These are phyloP conservation scores for Cystofilobasidium bisporidii DNA, from an alignment of 768 basidiomycete genomes.

Conservation along the genomic window DNA sequence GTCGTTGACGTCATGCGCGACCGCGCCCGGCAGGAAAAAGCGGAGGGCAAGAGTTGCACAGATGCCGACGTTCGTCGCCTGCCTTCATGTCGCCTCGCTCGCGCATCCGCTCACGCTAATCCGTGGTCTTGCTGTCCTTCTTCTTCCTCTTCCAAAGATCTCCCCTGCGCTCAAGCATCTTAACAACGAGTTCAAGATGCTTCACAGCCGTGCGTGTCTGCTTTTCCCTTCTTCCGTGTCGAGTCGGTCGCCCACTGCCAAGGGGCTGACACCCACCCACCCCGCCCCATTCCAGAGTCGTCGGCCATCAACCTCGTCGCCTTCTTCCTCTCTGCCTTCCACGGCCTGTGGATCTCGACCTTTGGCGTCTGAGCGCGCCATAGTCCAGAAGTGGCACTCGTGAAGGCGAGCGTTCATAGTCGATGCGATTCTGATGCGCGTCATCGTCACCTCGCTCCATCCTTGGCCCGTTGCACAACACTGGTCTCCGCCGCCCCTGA, in stretches of 20 bases:
- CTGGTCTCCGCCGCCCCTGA: too few species aligned
- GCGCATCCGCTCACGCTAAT: neutral
- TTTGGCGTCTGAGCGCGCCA: constrained; percentile 43
- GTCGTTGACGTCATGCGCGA: constrained; percentile 65
- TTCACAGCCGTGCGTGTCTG: constrained; percentile 47
- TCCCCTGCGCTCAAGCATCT: constrained; percentile 60
- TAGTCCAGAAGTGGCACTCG: too few species aligned
- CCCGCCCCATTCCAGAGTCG: constrained; percentile 41
- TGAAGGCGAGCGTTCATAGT: too few species aligned
- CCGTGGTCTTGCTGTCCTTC: neutral
- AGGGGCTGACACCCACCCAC: too few species aligned
- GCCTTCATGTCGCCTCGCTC: too few species aligned
- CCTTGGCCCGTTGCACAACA: too few species aligned
- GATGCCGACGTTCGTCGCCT: constrained; percentile 51
- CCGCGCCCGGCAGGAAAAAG: constrained; percentile 62
- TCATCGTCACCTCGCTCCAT: too few species aligned
- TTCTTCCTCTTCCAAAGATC: constrained; percentile 43
- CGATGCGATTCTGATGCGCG: too few species aligned
- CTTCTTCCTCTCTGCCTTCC: constrained; percentile 55
- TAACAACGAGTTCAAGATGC: constrained; percentile 55
- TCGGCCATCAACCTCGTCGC: constrained; percentile 56
- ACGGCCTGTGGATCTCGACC: constrained; percentile 62
- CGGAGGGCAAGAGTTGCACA: constrained; percentile 58
- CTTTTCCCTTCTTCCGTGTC: too few species aligned
- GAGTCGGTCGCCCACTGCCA: too few species aligned